Base-by-base conservation (phyloP, 495 filamentous ascomycete genomes). In the Saxispiralis lemnorum region DNA sequence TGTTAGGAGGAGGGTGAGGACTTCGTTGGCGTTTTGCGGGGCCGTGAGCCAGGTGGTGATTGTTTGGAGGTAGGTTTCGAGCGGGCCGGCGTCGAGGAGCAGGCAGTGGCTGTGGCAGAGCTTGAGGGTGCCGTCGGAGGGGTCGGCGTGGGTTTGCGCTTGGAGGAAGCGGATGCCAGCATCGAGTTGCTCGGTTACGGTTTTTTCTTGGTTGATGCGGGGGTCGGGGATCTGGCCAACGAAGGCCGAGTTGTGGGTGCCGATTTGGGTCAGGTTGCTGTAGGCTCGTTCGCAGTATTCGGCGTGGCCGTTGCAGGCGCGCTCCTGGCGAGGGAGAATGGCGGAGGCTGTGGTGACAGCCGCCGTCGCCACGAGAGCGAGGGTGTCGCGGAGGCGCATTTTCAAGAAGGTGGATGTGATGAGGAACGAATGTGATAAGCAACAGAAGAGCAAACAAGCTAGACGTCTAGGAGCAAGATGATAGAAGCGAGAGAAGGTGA, bases 161-260 rank as follows among this genome's bases (percentile, higher is more conserved):
- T 50, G 51, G 13, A 61, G 47, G 13, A 61, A 45, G 38, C 59
- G 52, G 11, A 61, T 53, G 39, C 59, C 59, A 20, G 57, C 53
- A 33, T 56, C 49, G 36, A 61, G 57, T 45, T 61, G 59, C 7
- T 37, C 37, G 6, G 49, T 55, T 6, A 48, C 47, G 48, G 54
- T 41, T 44, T 44, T 56, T 45, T 43, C 54, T 37, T 61, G 59
- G 19, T 47, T 41, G 16, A 37, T 37, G 31, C 33, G 20, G 2
- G 14, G 31, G 45, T 47, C 21, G 38, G 35, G 31, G 16, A 16
- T 16, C 53, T 56, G 54, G 35, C 57, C 59, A 19, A 76, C 43
- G 51, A 78, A 76, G 10, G 73, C 66, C 44, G 67, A 72, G 53
- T 78, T 65, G 51, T 78, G 78, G 31, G 78, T 71, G 14, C 73